Evolutionary conservation across 192 early-diverging fungal species (phyloP).

Genomic region (Coemansia aciculifera): DNA sequence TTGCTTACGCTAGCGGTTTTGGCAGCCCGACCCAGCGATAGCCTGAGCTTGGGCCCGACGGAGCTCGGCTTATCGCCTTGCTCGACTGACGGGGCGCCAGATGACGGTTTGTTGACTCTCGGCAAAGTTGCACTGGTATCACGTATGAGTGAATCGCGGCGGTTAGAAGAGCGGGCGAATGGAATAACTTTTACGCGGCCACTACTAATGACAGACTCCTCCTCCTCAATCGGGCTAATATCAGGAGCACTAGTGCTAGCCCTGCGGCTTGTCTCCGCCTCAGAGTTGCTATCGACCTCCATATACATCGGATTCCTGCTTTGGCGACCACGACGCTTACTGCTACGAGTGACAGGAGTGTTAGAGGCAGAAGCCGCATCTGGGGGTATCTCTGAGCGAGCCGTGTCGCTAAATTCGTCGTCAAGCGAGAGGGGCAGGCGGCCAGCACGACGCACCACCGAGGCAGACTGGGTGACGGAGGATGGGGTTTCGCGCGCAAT

Average conservation of each 20-base stretch:
- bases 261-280: background rate
- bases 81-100: background rate
- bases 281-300: background rate
- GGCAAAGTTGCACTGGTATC: background rate
- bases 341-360: background rate
- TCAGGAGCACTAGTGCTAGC: background rate
- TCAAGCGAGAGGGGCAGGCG: constrained; percentile 9
- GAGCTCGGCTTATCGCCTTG: background rate
- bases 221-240: background rate
- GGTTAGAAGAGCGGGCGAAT: background rate
- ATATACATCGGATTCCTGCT: background rate
- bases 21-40: background rate
- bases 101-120: background rate
- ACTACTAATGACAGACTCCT: background rate
- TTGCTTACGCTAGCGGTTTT: background rate
- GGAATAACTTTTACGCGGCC: background rate
- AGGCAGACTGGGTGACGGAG: background rate
- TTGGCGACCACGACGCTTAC: background rate
- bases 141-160: background rate
- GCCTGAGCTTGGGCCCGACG: background rate
- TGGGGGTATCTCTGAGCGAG: background rate
- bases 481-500: background rate
- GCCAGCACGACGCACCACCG: constrained; percentile 8
- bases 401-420: constrained; percentile 11
- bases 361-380: background rate